These are phyloP conservation scores for Oryza glumipatula DNA, from an alignment of 176 grass and related monocot species.

Conservation along the genomic window DNA sequence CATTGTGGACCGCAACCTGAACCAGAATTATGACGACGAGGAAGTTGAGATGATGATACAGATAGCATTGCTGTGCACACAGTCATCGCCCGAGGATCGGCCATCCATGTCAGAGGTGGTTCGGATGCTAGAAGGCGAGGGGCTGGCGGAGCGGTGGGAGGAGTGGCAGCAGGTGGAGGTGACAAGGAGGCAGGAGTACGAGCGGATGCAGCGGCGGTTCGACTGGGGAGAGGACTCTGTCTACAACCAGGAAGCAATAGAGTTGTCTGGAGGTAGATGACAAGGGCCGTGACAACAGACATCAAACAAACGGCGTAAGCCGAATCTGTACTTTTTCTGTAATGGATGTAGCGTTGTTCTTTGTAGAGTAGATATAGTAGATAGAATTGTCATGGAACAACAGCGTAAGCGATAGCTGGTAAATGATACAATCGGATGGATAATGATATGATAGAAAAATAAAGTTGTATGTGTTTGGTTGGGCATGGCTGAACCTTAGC, in stretches of 20 bases:
- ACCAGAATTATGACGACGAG: constrained; percentile 37
- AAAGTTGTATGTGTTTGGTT: neutral
- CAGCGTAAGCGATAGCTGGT: neutral
- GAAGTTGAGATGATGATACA: constrained; percentile 82
- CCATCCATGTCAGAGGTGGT: constrained; percentile 89
- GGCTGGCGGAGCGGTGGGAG: constrained; percentile 75
- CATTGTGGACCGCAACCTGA: constrained; percentile 74
- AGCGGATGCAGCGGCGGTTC: constrained; percentile 54
- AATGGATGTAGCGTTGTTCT: neutral
- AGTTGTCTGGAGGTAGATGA: constrained; percentile 73
- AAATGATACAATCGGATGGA: neutral
- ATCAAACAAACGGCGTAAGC: neutral
- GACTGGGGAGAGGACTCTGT: constrained; percentile 72
- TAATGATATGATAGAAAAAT: neutral
- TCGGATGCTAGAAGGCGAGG: constrained; percentile 87
- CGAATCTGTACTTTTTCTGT: neutral
- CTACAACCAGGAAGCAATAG: constrained; percentile 68
- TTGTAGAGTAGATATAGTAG: constrained; percentile 9
- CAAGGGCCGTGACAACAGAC: neutral
- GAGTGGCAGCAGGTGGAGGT: constrained; percentile 91
- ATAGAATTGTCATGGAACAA: neutral
- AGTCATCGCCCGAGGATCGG: constrained; percentile 75
- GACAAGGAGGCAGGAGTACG: constrained; percentile 67
- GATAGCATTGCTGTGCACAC: constrained; percentile 77
- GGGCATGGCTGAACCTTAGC: neutral